These are phyloP conservation scores for Coemansia furcata DNA, from an alignment of 192 early-diverging fungal genomes.

Conservation along the genomic window DNA sequence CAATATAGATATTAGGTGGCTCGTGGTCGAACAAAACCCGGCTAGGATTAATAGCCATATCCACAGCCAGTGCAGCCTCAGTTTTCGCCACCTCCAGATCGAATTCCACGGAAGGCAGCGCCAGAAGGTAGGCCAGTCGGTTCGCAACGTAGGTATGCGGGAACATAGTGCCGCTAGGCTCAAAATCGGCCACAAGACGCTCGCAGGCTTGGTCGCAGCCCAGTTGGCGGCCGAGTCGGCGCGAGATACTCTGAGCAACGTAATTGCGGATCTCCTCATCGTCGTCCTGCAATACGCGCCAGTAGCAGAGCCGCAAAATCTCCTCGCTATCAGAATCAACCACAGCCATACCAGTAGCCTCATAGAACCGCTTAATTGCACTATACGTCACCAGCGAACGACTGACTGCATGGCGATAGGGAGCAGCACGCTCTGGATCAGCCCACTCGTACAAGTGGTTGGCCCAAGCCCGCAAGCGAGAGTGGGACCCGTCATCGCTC, in stretches of 20 bases:
- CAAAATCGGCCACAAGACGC: constrained; percentile 58
- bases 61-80: constrained; percentile 7
- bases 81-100: neutral
- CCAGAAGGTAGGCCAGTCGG: constrained; percentile 31
- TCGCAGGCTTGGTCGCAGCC: constrained; percentile 53
- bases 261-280: constrained; percentile 73
- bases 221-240: constrained; percentile 34
- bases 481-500: neutral
- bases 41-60: constrained; percentile 45
- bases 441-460: constrained; percentile 47
- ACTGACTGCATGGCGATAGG: constrained; percentile 38
- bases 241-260: constrained; percentile 59
- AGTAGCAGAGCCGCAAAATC: constrained; percentile 53
- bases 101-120: neutral
- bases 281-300: constrained; percentile 69
- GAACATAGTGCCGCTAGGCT: constrained; percentile 44
- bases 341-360: constrained; percentile 2
- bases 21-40: constrained; percentile 77
- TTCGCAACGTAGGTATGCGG: constrained; percentile 31
- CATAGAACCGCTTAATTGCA: constrained; percentile 30
- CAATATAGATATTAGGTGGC: constrained; percentile 71
- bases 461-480: constrained; percentile 37
- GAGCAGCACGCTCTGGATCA: constrained; percentile 40
- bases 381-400: constrained; percentile 46
- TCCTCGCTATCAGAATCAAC: constrained; percentile 42